Base-by-base conservation (phyloP, 139 green algal species). In the Volvox reticuliferus region DNA sequence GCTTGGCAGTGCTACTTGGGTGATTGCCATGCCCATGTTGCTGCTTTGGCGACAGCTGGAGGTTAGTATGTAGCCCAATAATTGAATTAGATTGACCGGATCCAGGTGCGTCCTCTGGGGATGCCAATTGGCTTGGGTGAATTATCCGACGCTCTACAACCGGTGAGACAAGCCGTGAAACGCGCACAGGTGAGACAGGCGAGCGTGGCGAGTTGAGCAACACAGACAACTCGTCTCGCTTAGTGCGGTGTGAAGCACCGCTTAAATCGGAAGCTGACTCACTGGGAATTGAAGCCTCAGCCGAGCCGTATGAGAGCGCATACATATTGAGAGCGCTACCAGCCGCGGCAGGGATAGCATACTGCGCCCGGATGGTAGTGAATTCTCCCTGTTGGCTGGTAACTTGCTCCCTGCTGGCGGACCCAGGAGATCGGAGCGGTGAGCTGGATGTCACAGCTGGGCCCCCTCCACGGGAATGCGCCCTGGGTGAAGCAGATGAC, bases 161-260 rank as follows among this genome's bases (percentile, higher is more conserved):
- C 35, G 24, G 36, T 2, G 83, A 35, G 36, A 50, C 19, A 35
- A 24, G 3, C 12, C 35, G 32, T 28, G 69, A 1, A 0, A 82
- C 69, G 3, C 85, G 68, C 5, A 89, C 85, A 2, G 85, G 69
- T 21, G 85, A 89, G 16, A 89, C 85, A 1, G 85, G 85, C 2
- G 85, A 89, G 13, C 69, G 36, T 20, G 85, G 85, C 37, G 85
- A 89, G 28, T 50, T 30, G 17, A 89, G 85, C 37, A 89, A 71
- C 69, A n/a, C 37, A 5, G 85, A 63, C 6, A 89, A 68, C 37
- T 55, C 85, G 24, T 89, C 85, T 5, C n/a, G 24, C 17, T 36
- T 32, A n/a, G 6, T 32, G 33, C 61, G 55, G 2, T 9, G 61
- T 5, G 0, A 1, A 9, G 33, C 12, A 26, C 26, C 9, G 82